A percentile compares a stretch with the other conserved stretches of the same genome.
phyloP scores from a whole-genome alignment of 2,329 filamentous ascomycete genomes.

The Penicillium corylophilum region DNA sequence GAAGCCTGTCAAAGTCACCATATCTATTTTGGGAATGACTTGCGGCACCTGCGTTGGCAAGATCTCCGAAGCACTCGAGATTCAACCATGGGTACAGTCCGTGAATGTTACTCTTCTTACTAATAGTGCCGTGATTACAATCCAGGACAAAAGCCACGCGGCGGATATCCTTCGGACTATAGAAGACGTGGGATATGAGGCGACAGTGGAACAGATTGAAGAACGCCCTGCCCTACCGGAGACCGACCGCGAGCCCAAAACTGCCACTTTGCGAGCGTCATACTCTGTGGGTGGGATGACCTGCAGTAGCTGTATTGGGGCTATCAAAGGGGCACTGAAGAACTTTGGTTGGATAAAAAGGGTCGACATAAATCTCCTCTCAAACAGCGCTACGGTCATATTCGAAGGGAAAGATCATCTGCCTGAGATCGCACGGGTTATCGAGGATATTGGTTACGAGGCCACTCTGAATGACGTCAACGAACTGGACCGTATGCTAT shows the following conservation, averaged over 20 bases:
- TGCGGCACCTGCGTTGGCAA: not conserved
- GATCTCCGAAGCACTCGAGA: not conserved
- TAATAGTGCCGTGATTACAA: slow-evolving; percentile 7
- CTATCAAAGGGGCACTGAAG: slow-evolving; percentile 47
- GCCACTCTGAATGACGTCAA: not conserved
- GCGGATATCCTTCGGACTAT: not conserved
- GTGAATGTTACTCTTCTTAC: slow-evolving; percentile 12
- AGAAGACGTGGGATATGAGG: not conserved
- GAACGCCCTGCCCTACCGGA: not conserved
- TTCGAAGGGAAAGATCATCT: slow-evolving; percentile 48
- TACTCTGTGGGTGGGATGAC: slow-evolving; percentile 49
- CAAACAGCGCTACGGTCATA: slow-evolving; percentile 48
- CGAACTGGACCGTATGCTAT: not conserved
- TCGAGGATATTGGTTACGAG: slow-evolving; percentile 63
- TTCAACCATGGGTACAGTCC: slow-evolving; percentile 6
- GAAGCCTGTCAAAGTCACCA: not conserved
- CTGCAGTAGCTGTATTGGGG: slow-evolving; percentile 53
- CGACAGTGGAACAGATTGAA: not conserved
- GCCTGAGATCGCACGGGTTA: slow-evolving; percentile 45
- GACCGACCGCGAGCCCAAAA: slow-evolving; percentile 2
- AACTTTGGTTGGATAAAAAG: slow-evolving; percentile 45
- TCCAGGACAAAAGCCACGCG: slow-evolving; percentile 7
- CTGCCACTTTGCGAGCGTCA: slow-evolving; percentile 4
- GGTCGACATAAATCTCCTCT: slow-evolving; percentile 51
- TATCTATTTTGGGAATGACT: not conserved